These are phyloP conservation scores for Alloteropsis semialata DNA, from an alignment of 176 grass and related monocot genomes.

Conservation along the genomic window DNA sequence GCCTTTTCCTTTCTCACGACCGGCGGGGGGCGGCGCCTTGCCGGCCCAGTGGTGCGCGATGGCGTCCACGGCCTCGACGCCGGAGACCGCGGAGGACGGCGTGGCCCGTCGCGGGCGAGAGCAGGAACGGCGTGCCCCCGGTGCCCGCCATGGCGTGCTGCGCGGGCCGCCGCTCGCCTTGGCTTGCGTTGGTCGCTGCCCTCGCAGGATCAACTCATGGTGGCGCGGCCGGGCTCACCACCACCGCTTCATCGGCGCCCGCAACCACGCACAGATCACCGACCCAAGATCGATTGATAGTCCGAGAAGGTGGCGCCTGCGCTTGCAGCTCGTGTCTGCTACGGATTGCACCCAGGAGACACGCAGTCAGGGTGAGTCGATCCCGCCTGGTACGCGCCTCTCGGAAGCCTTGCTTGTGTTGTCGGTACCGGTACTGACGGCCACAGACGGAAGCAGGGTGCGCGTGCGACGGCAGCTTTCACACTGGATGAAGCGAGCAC, in stretches of 20 bases:
- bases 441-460: too few species aligned
- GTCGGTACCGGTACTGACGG: too few species aligned
- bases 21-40: not conserved
- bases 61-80: not conserved
- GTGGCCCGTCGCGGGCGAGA: constrained; percentile 4
- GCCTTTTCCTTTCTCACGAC: too few species aligned
- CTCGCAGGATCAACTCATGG: not conserved
- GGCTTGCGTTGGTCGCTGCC: not conserved
- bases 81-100: not conserved
- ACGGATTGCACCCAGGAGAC: not conserved
- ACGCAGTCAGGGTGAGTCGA: too few species aligned
- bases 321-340: not conserved
- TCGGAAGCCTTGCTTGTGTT: too few species aligned
- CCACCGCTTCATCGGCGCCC: not conserved
- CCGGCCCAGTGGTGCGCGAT: not conserved
- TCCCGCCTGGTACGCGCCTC: too few species aligned
- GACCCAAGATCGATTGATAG: not conserved
- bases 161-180: too few species aligned
- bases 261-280: not conserved
- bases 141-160: too few species aligned
- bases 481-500: too few species aligned
- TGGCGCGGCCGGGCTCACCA: not conserved
- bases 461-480: too few species aligned
- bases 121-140: constrained; percentile 27
- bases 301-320: not conserved